Evolutionary conservation across 2,329 filamentous ascomycete genomes (phyloP).

Genomic region (Monosporascus cannonballus): DNA sequence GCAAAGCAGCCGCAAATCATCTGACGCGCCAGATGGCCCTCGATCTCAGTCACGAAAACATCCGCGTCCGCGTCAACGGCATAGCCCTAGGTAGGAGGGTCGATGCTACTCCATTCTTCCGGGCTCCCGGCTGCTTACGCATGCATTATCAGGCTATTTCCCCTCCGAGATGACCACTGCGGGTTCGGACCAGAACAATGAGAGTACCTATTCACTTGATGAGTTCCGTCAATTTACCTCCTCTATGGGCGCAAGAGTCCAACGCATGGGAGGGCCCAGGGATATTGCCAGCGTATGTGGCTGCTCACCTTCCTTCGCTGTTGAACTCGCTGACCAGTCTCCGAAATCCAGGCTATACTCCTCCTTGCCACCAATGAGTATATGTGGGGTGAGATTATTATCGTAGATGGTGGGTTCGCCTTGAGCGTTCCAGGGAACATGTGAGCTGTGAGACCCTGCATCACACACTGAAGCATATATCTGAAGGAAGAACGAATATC

Average conservation of each 20-base stretch:
- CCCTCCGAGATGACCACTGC: slow-evolving; percentile 22
- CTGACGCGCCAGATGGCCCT: slow-evolving; percentile 2
- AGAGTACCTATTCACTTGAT: slow-evolving; percentile 12
- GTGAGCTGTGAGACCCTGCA: too few relatives aligned
- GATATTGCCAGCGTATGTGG: slow-evolving; percentile 21
- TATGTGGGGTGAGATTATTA: slow-evolving; percentile 18
- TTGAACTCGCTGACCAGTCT: too few relatives aligned
- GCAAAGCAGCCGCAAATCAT: slow-evolving; percentile 8
- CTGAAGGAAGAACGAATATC: too few relatives aligned
- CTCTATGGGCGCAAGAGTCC: slow-evolving; percentile 12
- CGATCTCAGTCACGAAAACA: slow-evolving; percentile 19
- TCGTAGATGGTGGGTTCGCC: slow-evolving; percentile 19
- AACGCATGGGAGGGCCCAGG: slow-evolving; percentile 18
- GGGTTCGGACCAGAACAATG: slow-evolving; percentile 15
- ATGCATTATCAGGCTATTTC: slow-evolving; percentile 17
- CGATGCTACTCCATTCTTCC: neutral
- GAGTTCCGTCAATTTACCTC: slow-evolving; percentile 10
- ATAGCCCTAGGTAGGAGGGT: slow-evolving; percentile 16
- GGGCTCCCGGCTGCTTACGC: too few relatives aligned
- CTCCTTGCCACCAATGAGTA: slow-evolving; percentile 21
- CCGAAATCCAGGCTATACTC: too few relatives aligned
- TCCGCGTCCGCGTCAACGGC: slow-evolving; percentile 23
- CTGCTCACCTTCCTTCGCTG: neutral
- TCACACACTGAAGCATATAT: too few relatives aligned
- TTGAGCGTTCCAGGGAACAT: slow-evolving; percentile 16